phyloP scores from a whole-genome alignment of 495 filamentous ascomycete species.

The Clavariopsis aquatica region DNA sequence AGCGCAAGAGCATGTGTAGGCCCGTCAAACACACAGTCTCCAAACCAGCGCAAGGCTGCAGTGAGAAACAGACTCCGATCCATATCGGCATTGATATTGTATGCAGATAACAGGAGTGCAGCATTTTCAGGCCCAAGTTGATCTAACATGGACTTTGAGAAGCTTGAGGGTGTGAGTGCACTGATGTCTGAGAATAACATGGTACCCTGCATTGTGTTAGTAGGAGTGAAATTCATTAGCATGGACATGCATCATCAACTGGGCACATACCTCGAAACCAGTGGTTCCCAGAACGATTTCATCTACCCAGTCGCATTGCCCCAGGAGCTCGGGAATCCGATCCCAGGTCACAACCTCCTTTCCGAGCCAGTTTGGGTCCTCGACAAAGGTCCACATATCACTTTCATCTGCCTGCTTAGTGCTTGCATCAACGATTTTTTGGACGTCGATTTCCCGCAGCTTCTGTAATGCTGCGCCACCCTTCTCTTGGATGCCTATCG shows the following conservation, averaged over 20 bases:
- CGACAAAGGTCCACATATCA: neutral
- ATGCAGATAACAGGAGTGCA: neutral
- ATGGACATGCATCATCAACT: too few species aligned
- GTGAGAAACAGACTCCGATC: slow-evolving; percentile 22
- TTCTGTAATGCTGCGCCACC: slow-evolving; percentile 1
- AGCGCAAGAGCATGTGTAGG: slow-evolving; percentile 7
- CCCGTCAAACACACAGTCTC: slow-evolving; percentile 24
- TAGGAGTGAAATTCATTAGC: too few species aligned
- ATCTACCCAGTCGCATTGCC: slow-evolving; percentile 24
- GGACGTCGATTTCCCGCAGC: neutral
- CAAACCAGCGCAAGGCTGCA: slow-evolving; percentile 14
- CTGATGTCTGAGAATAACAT: neutral
- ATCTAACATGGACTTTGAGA: neutral
- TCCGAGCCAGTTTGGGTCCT: slow-evolving; percentile 16
- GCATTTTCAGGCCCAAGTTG: slow-evolving; percentile 11
- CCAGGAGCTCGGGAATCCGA: slow-evolving; percentile 7
- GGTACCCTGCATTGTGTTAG: neutral
- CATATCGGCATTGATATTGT: slow-evolving; percentile 20
- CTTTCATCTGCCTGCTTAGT: neutral
- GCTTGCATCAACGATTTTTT: slow-evolving; percentile 15
- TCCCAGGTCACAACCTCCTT: slow-evolving; percentile 20
- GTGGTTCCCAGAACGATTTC: slow-evolving; percentile 20
- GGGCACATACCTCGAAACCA: slow-evolving; percentile 18
- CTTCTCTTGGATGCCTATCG: slow-evolving; percentile 2
- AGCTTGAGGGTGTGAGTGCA: slow-evolving; percentile 1